Base-by-base conservation (phyloP, 116 monocot species). In the Cymodocea nodosa region DNA sequence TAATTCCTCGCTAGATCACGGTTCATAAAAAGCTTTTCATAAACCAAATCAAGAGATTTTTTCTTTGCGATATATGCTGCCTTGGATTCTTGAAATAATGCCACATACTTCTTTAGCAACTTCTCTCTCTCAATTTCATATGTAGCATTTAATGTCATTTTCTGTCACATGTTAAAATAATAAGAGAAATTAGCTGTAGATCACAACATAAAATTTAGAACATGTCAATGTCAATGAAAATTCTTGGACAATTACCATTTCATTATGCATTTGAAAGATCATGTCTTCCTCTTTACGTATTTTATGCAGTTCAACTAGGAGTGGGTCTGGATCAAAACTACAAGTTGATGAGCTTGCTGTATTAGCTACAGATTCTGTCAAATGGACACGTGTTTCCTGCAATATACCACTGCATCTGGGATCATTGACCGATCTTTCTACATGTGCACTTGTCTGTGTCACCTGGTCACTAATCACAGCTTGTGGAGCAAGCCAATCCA, bases 1-100 rank as follows among this genome's bases (percentile, higher is more conserved):
- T 84, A 79, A 63, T 82, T 69, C 60, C 82, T 79, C 7, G 84
- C 88, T 51, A 84, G 73, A 65, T 73, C 51, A 59, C 70, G 71
- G 73, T 88, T 75, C 23, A 72, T 56, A 6, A 22, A 40, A 68
- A 88, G 77, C 70, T 84, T 88, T 17, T 53, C 37, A 60, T 68
- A 79, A 36, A 84, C 73, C 24, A 56, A n/a, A n/a, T 64, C 74
- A 60, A 88, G 58, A 10, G 57, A 23, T 35, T 73, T 63, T 56
- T 72, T 72, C 23, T 77, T 71, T 4, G 64, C 66, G 16, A 50
- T 4, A 58, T 56, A 82, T 51, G 36, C 66, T 19, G 77, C 50
- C 18, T 84, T 81, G 14, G 66, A 69, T 70, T 77, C 70, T 67
- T 88, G 67, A 70, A 75, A 50, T 60, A 77, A 53, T 30, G 35